Percentiles rank a stretch among this genome's conserved stretches.
phyloP scores from a whole-genome alignment of 176 grass and related monocot genomes.

The sorghum (Sorghum bicolor) region DNA sequence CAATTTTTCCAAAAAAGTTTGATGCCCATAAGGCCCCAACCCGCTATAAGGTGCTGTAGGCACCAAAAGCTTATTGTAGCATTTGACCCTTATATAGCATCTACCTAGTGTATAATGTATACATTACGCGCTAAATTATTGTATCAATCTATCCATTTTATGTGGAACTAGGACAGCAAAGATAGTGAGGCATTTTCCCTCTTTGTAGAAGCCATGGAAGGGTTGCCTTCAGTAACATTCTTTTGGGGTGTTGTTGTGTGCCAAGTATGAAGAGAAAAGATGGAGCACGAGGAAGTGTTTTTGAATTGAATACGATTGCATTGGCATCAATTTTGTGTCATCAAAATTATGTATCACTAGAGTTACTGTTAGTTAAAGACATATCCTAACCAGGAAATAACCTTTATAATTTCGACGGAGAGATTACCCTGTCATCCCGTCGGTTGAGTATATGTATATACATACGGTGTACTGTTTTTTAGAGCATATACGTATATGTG shows the following conservation, averaged over 20 bases:
- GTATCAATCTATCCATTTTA: not conserved
- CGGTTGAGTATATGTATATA: not conserved
- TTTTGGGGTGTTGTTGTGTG: not conserved
- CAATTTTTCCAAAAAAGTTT: not conserved
- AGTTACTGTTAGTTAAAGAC: too few relatives aligned
- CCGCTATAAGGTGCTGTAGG: conserved; percentile 12
- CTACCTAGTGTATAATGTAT: not conserved
- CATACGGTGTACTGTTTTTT: not conserved
- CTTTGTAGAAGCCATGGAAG: not conserved
- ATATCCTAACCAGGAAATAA: not conserved
- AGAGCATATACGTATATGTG: too few relatives aligned
- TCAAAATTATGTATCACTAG: too few relatives aligned
- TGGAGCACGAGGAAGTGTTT: not conserved
- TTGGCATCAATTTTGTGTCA: too few relatives aligned
- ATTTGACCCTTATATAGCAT: not conserved
- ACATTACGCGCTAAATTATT: not conserved
- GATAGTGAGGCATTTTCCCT: not conserved
- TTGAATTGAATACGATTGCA: not conserved
- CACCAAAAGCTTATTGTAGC: not conserved
- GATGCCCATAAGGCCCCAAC: not conserved
- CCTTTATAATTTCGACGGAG: not conserved
- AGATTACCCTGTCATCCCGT: not conserved
- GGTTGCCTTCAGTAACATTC: not conserved
- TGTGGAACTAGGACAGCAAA: not conserved
- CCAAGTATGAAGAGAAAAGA: not conserved